phyloP scores from a whole-genome alignment of 2,329 filamentous ascomycete genomes.

The Cercospora nicotianae region DNA sequence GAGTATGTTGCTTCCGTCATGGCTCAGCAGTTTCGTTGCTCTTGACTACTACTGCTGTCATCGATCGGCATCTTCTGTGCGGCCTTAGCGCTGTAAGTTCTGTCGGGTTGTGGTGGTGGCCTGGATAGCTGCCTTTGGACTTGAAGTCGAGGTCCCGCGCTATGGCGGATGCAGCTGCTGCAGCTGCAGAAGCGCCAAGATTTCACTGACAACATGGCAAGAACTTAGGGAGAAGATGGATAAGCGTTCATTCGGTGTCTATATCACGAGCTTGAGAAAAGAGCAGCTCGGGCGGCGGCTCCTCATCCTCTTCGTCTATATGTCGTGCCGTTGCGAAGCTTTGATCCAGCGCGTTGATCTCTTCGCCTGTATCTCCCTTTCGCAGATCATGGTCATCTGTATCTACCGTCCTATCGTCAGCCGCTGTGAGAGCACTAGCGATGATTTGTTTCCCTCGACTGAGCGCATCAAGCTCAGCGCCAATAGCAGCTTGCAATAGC shows the following conservation, averaged over 20 bases:
- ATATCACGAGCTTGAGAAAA: constrained; percentile 47
- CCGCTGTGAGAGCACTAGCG: constrained; percentile 38
- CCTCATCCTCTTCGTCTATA: constrained; percentile 41
- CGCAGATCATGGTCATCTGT: constrained; percentile 12
- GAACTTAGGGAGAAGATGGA: background rate
- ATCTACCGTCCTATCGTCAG: constrained; percentile 6
- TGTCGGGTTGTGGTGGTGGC: background rate
- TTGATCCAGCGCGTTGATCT: constrained; percentile 37
- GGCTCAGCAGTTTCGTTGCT: background rate
- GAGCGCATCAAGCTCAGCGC: constrained; percentile 70
- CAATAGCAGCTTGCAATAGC: constrained; percentile 71
- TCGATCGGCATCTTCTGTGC: background rate
- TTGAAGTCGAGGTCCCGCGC: background rate
- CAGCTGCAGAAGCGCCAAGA: background rate
- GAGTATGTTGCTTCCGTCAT: constrained; percentile 32
- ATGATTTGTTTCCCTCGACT: constrained; percentile 61
- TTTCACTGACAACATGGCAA: background rate
- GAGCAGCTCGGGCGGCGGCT: constrained; percentile 52
- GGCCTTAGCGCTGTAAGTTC: background rate
- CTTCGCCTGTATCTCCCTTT: constrained; percentile 26
- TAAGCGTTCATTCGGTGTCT: constrained; percentile 22
- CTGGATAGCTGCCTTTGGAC: background rate
- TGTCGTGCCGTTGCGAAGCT: constrained; percentile 36
- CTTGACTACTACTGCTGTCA: background rate
- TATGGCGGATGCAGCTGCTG: background rate